phyloP scores from a whole-genome alignment of 2,329 filamentous ascomycete species.

The Claviceps sp. region DNA sequence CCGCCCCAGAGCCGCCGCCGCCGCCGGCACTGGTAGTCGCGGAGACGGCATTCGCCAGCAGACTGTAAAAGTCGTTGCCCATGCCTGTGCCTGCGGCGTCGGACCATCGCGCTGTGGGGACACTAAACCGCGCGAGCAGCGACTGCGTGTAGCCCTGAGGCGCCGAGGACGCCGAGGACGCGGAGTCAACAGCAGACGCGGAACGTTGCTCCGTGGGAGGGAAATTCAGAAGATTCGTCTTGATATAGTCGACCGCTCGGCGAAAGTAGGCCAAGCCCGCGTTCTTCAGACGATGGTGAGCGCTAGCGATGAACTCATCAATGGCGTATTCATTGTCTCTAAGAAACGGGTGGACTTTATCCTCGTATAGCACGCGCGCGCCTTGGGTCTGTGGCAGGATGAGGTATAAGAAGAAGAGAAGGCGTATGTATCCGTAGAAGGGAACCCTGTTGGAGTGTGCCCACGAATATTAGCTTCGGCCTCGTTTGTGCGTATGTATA shows the following conservation, averaged over 20 bases:
- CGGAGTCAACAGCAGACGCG: conserved; percentile 24
- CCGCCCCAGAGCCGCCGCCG: conserved; percentile 9
- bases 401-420: conserved; percentile 81
- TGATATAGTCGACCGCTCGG: conserved; percentile 55
- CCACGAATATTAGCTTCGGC: neutral
- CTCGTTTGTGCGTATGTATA: neutral
- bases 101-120: conserved; percentile 55
- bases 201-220: conserved; percentile 22
- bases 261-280: conserved; percentile 67
- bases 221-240: conserved; percentile 67
- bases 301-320: conserved; percentile 73
- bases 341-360: conserved; percentile 78
- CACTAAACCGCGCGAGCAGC: conserved; percentile 73
- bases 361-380: conserved; percentile 71
- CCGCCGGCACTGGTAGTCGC: conserved; percentile 37
- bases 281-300: conserved; percentile 64
- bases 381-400: conserved; percentile 97
- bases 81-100: conserved; percentile 29
- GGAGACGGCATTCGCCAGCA: conserved; percentile 63
- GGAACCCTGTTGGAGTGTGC: conserved; percentile 49
- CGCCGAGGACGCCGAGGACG: conserved; percentile 24
- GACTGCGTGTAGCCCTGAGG: conserved; percentile 59
- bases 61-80: conserved; percentile 55
- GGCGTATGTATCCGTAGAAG: conserved; percentile 84
- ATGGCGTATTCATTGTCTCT: conserved; percentile 76